Base-by-base conservation (phyloP, 176 grass and related monocot species). In the Rhynchospora breviuscula region DNA sequence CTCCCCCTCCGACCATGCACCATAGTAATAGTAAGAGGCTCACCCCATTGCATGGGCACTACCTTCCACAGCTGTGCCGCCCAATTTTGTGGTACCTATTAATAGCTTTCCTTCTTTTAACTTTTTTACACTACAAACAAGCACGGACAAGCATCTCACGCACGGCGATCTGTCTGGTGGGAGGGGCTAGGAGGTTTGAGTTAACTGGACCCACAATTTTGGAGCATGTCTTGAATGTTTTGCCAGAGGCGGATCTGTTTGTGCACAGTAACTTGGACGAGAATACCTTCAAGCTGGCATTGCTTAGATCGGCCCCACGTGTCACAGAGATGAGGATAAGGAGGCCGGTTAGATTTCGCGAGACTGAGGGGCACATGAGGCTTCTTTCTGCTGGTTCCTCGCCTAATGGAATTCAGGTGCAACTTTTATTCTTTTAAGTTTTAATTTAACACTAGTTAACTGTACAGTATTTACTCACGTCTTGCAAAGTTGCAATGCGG, bases 331-430 rank as follows among this genome's bases (percentile, higher is more conserved):
- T 97, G 47, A 48, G 94, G 65, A 83, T 97, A 80, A 92, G 91
- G 78, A 64, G 67, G 80, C 88, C 85, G n/a, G 31, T 43, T 58
- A 11, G 0, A 10, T 40, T 97, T 0, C 80, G 82, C 26, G 83
- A 85, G 83, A 94, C 90, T 40, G 35, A 86, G 19, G 75, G 8
- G 12, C 76, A 85, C 13, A 80, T 29, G 31, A 86, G 14, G 58
- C 83, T 92, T 1, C 90, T 97, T 81, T 86, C 89, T 17, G 76
- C 87, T 12, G 1, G 0, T 48, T 82, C 87, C 83, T 94, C 94
- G 12, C 94, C 94, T 43, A 97, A 94, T 81, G 94, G 94, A 64
- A 89, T 97, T 87, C 94, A 97, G 94, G 94, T 94, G 89, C 93
- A 63, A 89, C 91, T 83, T 75, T 90, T 73, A 86, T 83, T 71